phyloP scores from a whole-genome alignment of 1,284 basidiomycete genomes.

The Marasmius fiardii region DNA sequence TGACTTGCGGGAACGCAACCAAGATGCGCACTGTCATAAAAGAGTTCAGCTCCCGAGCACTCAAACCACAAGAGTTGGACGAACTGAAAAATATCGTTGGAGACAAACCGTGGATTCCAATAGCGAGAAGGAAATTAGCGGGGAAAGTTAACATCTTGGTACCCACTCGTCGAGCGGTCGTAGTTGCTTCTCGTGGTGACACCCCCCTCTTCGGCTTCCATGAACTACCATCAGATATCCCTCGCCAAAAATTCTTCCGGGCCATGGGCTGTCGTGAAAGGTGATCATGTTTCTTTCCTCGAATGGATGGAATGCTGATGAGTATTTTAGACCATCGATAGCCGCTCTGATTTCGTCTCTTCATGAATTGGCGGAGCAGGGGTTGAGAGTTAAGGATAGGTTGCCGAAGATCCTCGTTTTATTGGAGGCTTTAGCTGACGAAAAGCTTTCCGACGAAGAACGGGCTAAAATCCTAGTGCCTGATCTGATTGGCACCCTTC shows the following conservation, averaged over 20 bases:
- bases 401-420: background rate
- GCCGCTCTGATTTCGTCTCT: background rate
- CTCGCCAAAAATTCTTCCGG: slow-evolving; percentile 22
- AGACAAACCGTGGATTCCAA: slow-evolving; percentile 30
- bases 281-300: slow-evolving; percentile 16
- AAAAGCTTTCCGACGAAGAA: slow-evolving; percentile 18
- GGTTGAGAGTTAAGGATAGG: background rate
- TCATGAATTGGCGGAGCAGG: background rate
- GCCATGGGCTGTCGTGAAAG: slow-evolving; percentile 33
- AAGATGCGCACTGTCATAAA: slow-evolving; percentile 22
- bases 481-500: slow-evolving; percentile 23
- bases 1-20: slow-evolving; percentile 8
- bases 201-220: background rate
- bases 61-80: slow-evolving; percentile 20
- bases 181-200: slow-evolving; percentile 10
- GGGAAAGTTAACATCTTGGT: slow-evolving; percentile 12
- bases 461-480: slow-evolving; percentile 30
- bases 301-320: background rate
- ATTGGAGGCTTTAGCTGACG: background rate
- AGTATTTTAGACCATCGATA: background rate
- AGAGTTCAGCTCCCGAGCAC: slow-evolving; percentile 26
- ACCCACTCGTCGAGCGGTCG: slow-evolving; percentile 25
- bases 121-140: slow-evolving; percentile 18
- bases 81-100: slow-evolving; percentile 17
- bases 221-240: slow-evolving; percentile 18